phyloP scores from a whole-genome alignment of 768 basidiomycete genomes.

The Hemileccinum impolitum region DNA sequence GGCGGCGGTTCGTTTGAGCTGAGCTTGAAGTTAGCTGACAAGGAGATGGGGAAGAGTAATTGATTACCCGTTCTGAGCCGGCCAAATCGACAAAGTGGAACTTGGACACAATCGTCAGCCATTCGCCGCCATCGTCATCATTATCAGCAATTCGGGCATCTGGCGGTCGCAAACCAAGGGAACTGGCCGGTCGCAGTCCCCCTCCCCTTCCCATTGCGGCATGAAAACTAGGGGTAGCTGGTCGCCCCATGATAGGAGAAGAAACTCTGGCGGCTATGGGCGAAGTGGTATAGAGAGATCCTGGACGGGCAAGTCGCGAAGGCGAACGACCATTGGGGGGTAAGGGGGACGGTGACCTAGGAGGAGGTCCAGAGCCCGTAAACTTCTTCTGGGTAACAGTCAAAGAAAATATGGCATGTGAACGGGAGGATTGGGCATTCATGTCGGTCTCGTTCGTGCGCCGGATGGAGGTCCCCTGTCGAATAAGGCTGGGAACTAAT shows the following conservation, averaged over 20 bases:
- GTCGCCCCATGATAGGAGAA: slow-evolving; percentile 76
- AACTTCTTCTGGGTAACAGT: slow-evolving; percentile 90
- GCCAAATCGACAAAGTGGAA: slow-evolving; percentile 99
- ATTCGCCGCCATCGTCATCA: slow-evolving; percentile 74
- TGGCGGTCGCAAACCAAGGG: slow-evolving; percentile 64
- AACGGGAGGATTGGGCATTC: slow-evolving; percentile 97
- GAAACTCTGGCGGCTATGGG: slow-evolving; percentile 45
- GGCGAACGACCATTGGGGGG: slow-evolving; percentile 71
- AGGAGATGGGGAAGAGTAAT: slow-evolving; percentile 4
- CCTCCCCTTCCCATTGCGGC: slow-evolving; percentile 69
- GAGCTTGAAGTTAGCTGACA: slow-evolving; percentile 20
- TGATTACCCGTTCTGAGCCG: slow-evolving; percentile 83
- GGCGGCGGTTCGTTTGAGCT: slow-evolving; percentile 96
- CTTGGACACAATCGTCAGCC: slow-evolving; percentile 89
- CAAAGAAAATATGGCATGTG: slow-evolving; percentile 98
- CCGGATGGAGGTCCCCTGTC: slow-evolving; percentile 84
- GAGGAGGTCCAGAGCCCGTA: slow-evolving; percentile 63
- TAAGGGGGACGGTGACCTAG: slow-evolving; percentile 74
- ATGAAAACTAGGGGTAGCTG: slow-evolving; percentile 76
- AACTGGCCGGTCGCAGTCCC: slow-evolving; percentile 70
- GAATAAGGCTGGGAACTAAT: slow-evolving; percentile 62
- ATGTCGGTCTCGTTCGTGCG: slow-evolving; percentile 97
- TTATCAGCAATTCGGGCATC: slow-evolving; percentile 37
- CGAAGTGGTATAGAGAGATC: slow-evolving; percentile 60
- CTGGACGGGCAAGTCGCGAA: slow-evolving; percentile 80